These are phyloP conservation scores for Solanum tarijense DNA, from an alignment of 257 asterid genomes.

Conservation along the genomic window DNA sequence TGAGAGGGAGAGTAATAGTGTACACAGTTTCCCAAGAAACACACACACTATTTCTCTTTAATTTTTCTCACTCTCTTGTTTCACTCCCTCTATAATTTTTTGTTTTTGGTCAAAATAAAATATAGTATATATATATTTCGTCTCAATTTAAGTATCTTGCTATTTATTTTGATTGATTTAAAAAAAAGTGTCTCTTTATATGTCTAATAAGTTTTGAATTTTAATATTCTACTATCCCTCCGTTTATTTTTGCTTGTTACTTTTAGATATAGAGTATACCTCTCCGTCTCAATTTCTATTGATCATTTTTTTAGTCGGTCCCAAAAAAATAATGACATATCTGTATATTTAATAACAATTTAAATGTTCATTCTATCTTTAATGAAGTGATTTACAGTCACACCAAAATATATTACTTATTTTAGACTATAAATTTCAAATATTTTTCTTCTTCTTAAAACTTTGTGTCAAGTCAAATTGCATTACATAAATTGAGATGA, in stretches of 20 bases:
- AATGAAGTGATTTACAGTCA: no score
- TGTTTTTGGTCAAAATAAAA: neutral
- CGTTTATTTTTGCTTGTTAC: no score
- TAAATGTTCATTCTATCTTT: no score
- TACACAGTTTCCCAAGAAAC: constrained; percentile 7
- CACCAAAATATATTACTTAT: no score
- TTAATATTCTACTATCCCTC: neutral
- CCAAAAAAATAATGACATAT: neutral
- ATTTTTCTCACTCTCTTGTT: neutral
- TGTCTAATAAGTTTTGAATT: neutral
- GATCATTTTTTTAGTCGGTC: no score
- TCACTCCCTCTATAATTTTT: neutral
- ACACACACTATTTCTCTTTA: neutral
- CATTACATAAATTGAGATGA: no score
- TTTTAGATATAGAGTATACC: neutral
- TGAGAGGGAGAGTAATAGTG: neutral
- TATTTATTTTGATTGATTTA: neutral
- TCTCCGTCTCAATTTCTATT: neutral
- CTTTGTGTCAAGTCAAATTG: neutral
- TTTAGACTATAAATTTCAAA: no score
- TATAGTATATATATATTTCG: no score
- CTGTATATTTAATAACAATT: no score
- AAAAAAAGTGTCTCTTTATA: neutral
- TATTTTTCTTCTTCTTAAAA: no score
- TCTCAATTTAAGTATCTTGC: neutral